Conservation (phyloP, 768 basidiomycete genomes). For the Serendipita vermifera region DNA sequence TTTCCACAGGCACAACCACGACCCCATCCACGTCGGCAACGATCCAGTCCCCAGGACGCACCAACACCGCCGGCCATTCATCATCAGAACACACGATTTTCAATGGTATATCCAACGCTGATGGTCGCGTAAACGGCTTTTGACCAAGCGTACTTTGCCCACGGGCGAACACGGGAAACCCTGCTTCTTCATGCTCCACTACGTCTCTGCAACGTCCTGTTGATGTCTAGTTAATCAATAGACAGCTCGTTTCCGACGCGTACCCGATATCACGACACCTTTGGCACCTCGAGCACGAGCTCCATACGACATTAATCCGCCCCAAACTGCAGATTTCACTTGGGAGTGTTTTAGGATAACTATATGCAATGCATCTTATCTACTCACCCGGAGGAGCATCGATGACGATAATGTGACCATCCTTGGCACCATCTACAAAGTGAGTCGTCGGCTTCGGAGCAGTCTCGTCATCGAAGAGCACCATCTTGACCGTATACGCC, state of each 20-base stretch:
- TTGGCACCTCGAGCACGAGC: slow-evolving; percentile 55
- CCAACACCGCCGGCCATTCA: slow-evolving; percentile 39
- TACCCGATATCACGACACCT: slow-evolving; percentile 50
- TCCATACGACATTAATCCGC: slow-evolving; percentile 43
- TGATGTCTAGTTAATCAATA: background rate
- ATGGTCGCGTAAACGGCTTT: slow-evolving; percentile 68
- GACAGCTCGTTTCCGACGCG: slow-evolving; percentile 11
- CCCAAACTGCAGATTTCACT: slow-evolving; percentile 77
- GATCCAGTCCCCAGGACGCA: slow-evolving; percentile 69
- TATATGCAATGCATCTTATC: background rate
- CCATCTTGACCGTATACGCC: slow-evolving; percentile 83
- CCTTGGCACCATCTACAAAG: slow-evolving; percentile 67
- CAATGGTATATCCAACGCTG: slow-evolving; percentile 57
- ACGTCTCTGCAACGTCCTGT: slow-evolving; percentile 71
- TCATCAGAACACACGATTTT: slow-evolving; percentile 28
- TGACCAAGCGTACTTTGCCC: slow-evolving; percentile 79
- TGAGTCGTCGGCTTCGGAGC: slow-evolving; percentile 57
- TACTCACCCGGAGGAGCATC: slow-evolving; percentile 51
- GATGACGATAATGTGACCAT: slow-evolving; percentile 58
- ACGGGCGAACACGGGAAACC: slow-evolving; percentile 72
- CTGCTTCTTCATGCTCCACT: slow-evolving; percentile 52
- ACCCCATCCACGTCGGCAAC: slow-evolving; percentile 85
- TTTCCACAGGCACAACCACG: slow-evolving; percentile 53
- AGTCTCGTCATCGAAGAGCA: slow-evolving; percentile 39
- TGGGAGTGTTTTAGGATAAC: slow-evolving; percentile 28